phyloP scores from a whole-genome alignment of 2,329 filamentous ascomycete species.

The Claviceps humidiphila region DNA sequence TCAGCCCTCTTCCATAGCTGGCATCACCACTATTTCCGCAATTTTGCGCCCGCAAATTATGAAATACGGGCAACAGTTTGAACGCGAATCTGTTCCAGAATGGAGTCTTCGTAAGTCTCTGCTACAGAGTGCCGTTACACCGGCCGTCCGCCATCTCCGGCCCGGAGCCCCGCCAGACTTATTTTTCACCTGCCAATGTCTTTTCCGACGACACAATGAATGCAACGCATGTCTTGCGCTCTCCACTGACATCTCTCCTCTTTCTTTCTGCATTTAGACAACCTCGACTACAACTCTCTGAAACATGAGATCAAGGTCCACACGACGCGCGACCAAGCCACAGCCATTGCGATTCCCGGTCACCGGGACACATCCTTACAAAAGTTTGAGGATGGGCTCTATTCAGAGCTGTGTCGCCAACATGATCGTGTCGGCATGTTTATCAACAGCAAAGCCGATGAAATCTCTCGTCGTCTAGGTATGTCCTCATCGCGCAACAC shows the following conservation, averaged over 20 bases:
- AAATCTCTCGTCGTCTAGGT: conserved; percentile 60
- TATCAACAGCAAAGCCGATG: conserved; percentile 65
- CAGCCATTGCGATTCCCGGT: conserved; percentile 62
- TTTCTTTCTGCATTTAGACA: conserved; percentile 38
- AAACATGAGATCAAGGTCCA: conserved; percentile 74
- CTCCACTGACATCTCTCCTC: not conserved
- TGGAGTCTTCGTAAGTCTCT: conserved; percentile 57
- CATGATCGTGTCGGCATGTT: conserved; percentile 70
- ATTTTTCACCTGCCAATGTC: not conserved
- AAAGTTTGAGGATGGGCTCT: conserved; percentile 60
- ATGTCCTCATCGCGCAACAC: conserved; percentile 15
- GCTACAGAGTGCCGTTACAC: not conserved
- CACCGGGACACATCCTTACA: conserved; percentile 44
- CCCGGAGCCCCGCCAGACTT: not conserved
- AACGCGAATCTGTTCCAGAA: conserved; percentile 64
- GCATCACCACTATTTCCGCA: not conserved
- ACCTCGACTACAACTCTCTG: conserved; percentile 79
- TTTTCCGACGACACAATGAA: not conserved
- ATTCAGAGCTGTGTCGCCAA: conserved; percentile 55
- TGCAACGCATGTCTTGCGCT: not conserved
- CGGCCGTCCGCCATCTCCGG: not conserved
- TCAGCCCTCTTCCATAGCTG: not conserved
- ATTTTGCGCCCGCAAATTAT: conserved; percentile 12
- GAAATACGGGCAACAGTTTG: conserved; percentile 42
- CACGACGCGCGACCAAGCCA: conserved; percentile 57